A percentile compares a stretch with the other conserved stretches of the same genome.
Evolutionary conservation across 345 rosid species (phyloP).

Genomic region (Linum usitatissimum): DNA sequence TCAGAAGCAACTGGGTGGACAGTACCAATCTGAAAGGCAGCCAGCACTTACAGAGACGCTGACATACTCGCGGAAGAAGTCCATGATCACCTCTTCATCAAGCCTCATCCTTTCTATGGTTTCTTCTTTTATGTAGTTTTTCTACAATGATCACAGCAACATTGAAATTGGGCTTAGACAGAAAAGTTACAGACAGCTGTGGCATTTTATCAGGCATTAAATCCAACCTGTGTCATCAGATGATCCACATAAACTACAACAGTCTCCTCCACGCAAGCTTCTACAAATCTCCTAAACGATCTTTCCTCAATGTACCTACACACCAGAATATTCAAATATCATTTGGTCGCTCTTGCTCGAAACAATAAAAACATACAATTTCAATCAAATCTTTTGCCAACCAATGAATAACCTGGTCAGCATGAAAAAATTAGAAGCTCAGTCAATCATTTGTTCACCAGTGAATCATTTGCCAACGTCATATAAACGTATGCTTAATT

Average conservation of each 20-base stretch:
- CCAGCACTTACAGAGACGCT: slow-evolving; percentile 63
- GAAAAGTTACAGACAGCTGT: neutral
- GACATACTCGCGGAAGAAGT: slow-evolving; percentile 90
- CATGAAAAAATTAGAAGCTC: neutral
- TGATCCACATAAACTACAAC: slow-evolving; percentile 76
- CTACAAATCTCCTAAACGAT: slow-evolving; percentile 91
- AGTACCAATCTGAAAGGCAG: neutral
- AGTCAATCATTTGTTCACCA: neutral
- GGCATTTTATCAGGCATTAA: slow-evolving; percentile 3
- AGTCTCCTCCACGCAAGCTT: slow-evolving; percentile 93
- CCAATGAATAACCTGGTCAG: neutral
- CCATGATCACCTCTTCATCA: slow-evolving; percentile 94
- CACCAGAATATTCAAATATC: neutral
- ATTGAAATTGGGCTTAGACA: slow-evolving; percentile 4
- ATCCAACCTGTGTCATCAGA: slow-evolving; percentile 71
- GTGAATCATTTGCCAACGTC: neutral
- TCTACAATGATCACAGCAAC: slow-evolving; percentile 35
- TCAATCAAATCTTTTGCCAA: neutral
- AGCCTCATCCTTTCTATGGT: slow-evolving; percentile 93
- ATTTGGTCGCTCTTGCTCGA: neutral
- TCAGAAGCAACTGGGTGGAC: neutral
- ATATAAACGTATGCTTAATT: neutral
- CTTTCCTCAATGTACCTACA: slow-evolving; percentile 89
- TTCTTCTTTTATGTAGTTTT: slow-evolving; percentile 85
- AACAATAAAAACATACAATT: neutral